Percentiles rank a stretch among this genome's conserved stretches.
These are phyloP conservation scores for Neopestalotiopsis sp. DNA, from an alignment of 2,329 filamentous ascomycete species.

Conservation along the genomic window DNA sequence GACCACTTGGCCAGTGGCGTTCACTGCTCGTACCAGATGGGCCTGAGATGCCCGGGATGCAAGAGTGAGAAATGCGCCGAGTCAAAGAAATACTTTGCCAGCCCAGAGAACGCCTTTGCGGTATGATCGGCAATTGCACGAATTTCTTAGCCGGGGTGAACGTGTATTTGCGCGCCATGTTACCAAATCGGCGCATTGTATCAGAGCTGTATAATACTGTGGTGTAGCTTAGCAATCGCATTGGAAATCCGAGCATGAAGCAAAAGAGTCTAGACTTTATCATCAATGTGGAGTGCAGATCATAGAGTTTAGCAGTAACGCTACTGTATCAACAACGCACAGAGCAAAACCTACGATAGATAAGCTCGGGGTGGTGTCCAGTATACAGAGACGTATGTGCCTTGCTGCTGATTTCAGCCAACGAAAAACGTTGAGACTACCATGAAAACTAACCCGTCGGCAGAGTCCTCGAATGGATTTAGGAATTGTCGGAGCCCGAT, in stretches of 20 bases:
- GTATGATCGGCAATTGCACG: slow-evolving; percentile 22
- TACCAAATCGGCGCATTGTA: background rate
- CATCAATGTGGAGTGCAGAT: slow-evolving; percentile 1
- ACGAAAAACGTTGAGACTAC: background rate
- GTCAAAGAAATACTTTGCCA: slow-evolving; percentile 71
- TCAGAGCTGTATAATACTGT: background rate
- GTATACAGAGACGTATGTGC: background rate
- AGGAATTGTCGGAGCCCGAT: background rate
- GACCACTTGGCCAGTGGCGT: slow-evolving; percentile 74
- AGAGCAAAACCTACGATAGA: slow-evolving; percentile 1
- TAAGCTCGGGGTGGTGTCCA: background rate
- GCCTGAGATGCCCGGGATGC: slow-evolving; percentile 89
- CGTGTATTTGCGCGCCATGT: background rate
- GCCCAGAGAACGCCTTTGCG: slow-evolving; percentile 32
- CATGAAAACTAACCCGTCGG: background rate
- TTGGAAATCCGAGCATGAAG: background rate
- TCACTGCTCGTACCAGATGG: slow-evolving; percentile 82
- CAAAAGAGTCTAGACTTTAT: background rate
- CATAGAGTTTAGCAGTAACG: background rate
- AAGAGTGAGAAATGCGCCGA: slow-evolving; percentile 87
- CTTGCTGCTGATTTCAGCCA: background rate
- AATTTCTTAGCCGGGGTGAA: background rate
- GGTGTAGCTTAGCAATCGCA: background rate
- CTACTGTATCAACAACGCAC: background rate
- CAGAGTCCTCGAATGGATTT: background rate